Evolutionary conservation across 2,329 filamentous ascomycete genomes (phyloP).

Genomic region (Myriosclerotinia curreyana): DNA sequence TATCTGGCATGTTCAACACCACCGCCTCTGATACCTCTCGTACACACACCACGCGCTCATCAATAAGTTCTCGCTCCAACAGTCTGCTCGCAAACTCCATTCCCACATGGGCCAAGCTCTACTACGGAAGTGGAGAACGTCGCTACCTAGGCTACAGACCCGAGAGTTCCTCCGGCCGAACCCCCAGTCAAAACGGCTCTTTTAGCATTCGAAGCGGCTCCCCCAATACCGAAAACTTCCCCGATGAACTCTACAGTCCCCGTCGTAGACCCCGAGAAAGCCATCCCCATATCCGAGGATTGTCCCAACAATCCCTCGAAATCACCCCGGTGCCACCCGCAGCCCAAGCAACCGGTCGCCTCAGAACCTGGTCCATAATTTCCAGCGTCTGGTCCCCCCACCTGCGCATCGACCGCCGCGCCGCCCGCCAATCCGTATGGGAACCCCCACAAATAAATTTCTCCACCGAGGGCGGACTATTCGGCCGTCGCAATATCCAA

Average conservation of each 20-base stretch:
- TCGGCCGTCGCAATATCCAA: constrained; percentile 70
- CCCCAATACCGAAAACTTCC: constrained; percentile 49
- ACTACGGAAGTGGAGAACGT: constrained; percentile 66
- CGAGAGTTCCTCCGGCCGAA: constrained; percentile 34
- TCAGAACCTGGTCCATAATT: constrained; percentile 49
- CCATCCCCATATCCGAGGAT: constrained; percentile 27
- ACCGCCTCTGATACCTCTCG: constrained; percentile 44
- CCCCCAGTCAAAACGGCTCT: constrained; percentile 49
- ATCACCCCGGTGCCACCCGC: constrained; percentile 41
- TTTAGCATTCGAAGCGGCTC: constrained; percentile 45
- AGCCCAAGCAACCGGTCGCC: constrained; percentile 26
- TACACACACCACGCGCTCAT: constrained; percentile 38
- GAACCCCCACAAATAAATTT: constrained; percentile 69
- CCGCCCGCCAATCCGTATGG: constrained; percentile 62
- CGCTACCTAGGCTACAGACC: constrained; percentile 45
- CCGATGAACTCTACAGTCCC: constrained; percentile 47
- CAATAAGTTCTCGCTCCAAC: constrained; percentile 45
- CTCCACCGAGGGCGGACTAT: constrained; percentile 55
- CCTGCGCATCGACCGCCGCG: constrained; percentile 60
- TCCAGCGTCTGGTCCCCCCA: constrained; percentile 73
- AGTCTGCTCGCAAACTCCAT: constrained; percentile 43
- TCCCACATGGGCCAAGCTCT: constrained; percentile 55
- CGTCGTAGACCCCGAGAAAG: constrained; percentile 46
- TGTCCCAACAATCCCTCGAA: constrained; percentile 44
- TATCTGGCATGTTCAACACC: constrained; percentile 52